phyloP scores from a whole-genome alignment of 441 rosid species.

The Adansonia gregorii region DNA sequence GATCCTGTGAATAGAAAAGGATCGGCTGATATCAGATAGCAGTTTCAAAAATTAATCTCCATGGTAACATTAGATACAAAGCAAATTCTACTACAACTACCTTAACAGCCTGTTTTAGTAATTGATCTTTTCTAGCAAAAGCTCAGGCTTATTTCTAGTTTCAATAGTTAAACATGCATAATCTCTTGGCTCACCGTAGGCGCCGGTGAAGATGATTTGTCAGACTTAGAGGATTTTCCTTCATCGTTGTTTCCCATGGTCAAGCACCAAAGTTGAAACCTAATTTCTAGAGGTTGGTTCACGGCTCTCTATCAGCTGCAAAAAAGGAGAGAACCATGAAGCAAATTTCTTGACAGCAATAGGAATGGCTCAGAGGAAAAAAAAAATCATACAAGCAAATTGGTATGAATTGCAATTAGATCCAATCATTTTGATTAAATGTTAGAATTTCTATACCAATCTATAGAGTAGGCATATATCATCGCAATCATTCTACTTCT shows the following conservation, averaged over 20 bases:
- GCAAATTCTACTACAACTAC: too few relatives aligned
- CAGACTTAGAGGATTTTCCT: conserved; percentile 59
- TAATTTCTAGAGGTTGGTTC: background rate
- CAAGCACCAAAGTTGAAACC: conserved; percentile 30
- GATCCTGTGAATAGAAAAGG: conserved; percentile 64
- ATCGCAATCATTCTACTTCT: background rate
- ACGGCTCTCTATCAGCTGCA: conserved; percentile 30
- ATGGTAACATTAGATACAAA: conserved; percentile 11
- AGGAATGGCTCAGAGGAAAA: background rate
- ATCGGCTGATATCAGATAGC: conserved; percentile 38
- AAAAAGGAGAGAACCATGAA: conserved; percentile 14
- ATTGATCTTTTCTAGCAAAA: conserved; percentile 13
- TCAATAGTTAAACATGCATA: background rate
- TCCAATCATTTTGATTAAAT: background rate
- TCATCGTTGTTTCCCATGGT: conserved; percentile 82
- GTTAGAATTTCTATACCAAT: too few relatives aligned
- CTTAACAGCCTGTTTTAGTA: background rate
- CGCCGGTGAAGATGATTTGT: conserved; percentile 62
- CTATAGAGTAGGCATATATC: background rate
- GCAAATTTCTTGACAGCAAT: background rate
- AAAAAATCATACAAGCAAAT: background rate
- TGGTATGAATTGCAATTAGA: background rate
- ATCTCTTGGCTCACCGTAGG: conserved; percentile 49
- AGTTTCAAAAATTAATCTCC: conserved; percentile 20
- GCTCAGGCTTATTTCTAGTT: background rate